Conservation (phyloP, 176 grass and related monocot genomes). For the Hsuehochloa calcarea region DNA sequence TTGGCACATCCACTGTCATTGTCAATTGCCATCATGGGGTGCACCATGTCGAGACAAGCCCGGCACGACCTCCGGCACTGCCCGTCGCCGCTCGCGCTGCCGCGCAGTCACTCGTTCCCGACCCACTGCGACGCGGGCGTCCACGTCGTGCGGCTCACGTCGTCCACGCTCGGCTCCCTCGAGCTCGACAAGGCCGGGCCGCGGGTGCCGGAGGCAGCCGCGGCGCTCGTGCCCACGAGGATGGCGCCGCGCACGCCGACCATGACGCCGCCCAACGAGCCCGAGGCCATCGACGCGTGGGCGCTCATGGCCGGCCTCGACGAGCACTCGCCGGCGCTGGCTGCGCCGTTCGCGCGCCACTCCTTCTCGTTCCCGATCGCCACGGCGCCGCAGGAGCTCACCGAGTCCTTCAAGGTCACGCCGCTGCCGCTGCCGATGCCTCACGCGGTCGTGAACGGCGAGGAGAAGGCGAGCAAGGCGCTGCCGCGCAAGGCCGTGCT, state of each 20-base stretch:
- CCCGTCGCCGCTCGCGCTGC: conserved; percentile 52
- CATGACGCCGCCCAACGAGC: conserved; percentile 92
- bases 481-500: conserved; percentile 50
- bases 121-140: conserved; percentile 22
- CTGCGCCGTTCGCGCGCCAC: conserved; percentile 54
- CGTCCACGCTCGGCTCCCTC: conserved; percentile 65
- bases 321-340: conserved; percentile 43
- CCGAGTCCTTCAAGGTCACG: conserved; percentile 41
- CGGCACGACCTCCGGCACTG: conserved; percentile 60
- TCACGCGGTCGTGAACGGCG: background rate
- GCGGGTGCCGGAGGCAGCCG: conserved; percentile 10
- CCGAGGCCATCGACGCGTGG: conserved; percentile 77
- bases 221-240: conserved; percentile 15
- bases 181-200: conserved; percentile 42
- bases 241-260: conserved; percentile 60
- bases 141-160: conserved; percentile 65
- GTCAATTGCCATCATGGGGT: conserved; percentile 57
- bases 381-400: conserved; percentile 16
- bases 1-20: background rate
- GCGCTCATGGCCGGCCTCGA: conserved; percentile 86
- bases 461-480: conserved; percentile 7
- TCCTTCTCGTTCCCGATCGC: conserved; percentile 83
- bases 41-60: conserved; percentile 78
- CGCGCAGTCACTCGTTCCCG: conserved; percentile 55
- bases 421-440: conserved; percentile 30